Conservation (phyloP, 495 filamentous ascomycete species). For the Aspergillus saccharolyticus region DNA sequence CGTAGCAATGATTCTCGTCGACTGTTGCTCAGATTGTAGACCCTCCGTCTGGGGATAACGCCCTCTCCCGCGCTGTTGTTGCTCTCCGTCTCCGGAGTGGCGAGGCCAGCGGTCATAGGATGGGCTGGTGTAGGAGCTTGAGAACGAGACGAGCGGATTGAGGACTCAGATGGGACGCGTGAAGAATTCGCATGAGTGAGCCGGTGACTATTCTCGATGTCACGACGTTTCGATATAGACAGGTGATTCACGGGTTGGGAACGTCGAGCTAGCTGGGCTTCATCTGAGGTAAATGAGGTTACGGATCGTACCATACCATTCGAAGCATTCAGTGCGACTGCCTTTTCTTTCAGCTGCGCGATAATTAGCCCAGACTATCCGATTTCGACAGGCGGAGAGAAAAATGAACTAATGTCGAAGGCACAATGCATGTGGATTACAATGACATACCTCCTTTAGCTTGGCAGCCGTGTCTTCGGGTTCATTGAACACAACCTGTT, state of each 20-base stretch:
- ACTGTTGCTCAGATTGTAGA: slow-evolving; percentile 32
- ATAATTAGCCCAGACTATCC: no score
- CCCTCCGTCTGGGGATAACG: slow-evolving; percentile 24
- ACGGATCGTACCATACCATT: slow-evolving; percentile 53
- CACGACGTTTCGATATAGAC: slow-evolving; percentile 40
- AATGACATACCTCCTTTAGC: slow-evolving; percentile 50
- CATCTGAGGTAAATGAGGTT: slow-evolving; percentile 35
- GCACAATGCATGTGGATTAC: neutral
- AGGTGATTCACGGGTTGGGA: slow-evolving; percentile 26
- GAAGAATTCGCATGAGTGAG: slow-evolving; percentile 26
- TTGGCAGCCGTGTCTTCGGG: slow-evolving; percentile 54
- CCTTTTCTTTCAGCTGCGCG: slow-evolving; percentile 46
- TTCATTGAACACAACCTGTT: slow-evolving; percentile 61
- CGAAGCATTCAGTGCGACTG: slow-evolving; percentile 45
- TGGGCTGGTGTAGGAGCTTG: slow-evolving; percentile 24
- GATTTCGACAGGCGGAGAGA: no score
- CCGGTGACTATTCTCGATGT: slow-evolving; percentile 51
- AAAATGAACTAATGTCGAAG: neutral
- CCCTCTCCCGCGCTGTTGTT: slow-evolving; percentile 29
- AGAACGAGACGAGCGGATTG: slow-evolving; percentile 30
- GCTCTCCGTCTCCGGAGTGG: slow-evolving; percentile 41
- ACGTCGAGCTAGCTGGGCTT: slow-evolving; percentile 23
- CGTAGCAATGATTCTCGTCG: slow-evolving; percentile 33
- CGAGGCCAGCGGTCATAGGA: slow-evolving; percentile 33
- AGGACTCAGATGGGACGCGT: slow-evolving; percentile 34